These are phyloP conservation scores for carrot (Daucus carota) DNA, from an alignment of 129 eudicot species.

Conservation along the genomic window DNA sequence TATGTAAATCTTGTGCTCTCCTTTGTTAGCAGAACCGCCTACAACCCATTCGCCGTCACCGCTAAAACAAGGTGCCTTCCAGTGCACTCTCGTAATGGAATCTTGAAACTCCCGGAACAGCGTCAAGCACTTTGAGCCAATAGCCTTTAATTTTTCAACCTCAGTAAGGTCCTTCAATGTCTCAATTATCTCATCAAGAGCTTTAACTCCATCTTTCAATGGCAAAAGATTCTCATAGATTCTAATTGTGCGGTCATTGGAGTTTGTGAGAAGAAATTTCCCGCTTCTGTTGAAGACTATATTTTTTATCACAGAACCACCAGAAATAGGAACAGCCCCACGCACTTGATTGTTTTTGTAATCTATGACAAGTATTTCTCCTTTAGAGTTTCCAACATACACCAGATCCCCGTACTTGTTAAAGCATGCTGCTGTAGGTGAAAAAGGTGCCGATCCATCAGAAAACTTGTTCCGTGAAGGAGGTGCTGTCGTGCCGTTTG, in stretches of 20 bases:
- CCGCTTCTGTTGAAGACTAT: slow-evolving; percentile 81
- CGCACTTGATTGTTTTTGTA: slow-evolving; percentile 38
- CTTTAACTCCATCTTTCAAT: slow-evolving; percentile 40
- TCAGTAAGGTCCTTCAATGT: slow-evolving; percentile 29
- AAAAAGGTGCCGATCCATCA: slow-evolving; percentile 62
- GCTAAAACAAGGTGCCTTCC: slow-evolving; percentile 98
- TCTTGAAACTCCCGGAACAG: slow-evolving; percentile 89
- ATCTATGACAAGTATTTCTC: slow-evolving; percentile 78
- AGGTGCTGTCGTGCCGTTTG: slow-evolving; percentile 29
- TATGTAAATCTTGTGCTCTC: slow-evolving; percentile 94
- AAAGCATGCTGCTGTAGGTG: slow-evolving; percentile 82
- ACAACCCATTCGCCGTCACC: slow-evolving; percentile 99
- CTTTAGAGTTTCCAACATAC: slow-evolving; percentile 75
- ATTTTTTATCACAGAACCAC: slow-evolving; percentile 68
- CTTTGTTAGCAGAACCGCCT: slow-evolving; percentile 98
- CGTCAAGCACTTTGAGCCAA: slow-evolving; percentile 51
- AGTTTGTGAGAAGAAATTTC: slow-evolving; percentile 77
- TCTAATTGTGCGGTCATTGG: slow-evolving; percentile 86
- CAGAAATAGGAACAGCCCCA: slow-evolving; percentile 50
- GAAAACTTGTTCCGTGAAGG: slow-evolving; percentile 48
- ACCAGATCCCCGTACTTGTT: slow-evolving; percentile 81
- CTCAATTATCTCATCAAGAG: slow-evolving; percentile 26
- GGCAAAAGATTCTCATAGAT: slow-evolving; percentile 72
- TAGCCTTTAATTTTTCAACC: slow-evolving; percentile 45
- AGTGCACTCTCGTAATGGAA: slow-evolving; percentile 76